A percentile compares a stretch with the other conserved stretches of the same genome.
phyloP scores from a whole-genome alignment of 2,329 filamentous ascomycete genomes.

The Macroventuria anomochaeta region DNA sequence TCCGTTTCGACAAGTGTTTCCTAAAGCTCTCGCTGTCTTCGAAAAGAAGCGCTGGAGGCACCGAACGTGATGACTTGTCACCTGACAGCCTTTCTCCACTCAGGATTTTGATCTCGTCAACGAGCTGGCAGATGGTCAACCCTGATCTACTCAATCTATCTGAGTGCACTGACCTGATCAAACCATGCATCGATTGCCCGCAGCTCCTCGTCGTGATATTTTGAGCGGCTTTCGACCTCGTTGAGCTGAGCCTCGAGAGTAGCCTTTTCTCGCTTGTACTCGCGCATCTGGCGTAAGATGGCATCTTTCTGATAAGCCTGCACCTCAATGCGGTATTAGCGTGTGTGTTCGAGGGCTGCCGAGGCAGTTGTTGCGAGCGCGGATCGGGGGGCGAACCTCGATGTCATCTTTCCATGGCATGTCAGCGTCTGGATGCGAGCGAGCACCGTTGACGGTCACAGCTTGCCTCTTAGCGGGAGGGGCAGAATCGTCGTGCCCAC shows the following conservation, averaged over 20 bases:
- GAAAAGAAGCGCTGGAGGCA: slow-evolving; percentile 63
- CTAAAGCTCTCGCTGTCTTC: slow-evolving; percentile 70
- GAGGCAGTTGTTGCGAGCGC: slow-evolving; percentile 25
- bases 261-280: slow-evolving; percentile 90
- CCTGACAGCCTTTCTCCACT: slow-evolving; percentile 45
- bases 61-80: slow-evolving; percentile 40
- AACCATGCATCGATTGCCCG: slow-evolving; percentile 93
- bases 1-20: slow-evolving; percentile 77
- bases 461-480: slow-evolving; percentile 93
- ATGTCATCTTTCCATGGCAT: slow-evolving; percentile 75
- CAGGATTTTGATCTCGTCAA: slow-evolving; percentile 57
- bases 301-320: slow-evolving; percentile 95
- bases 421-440: slow-evolving; percentile 69
- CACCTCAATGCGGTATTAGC: slow-evolving; percentile 40
- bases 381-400: slow-evolving; percentile 67
- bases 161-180: slow-evolving; percentile 72
- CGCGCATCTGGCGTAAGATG: slow-evolving; percentile 95
- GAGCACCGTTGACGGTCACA: slow-evolving; percentile 72
- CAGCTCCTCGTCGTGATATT: slow-evolving; percentile 90
- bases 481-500: slow-evolving; percentile 80
- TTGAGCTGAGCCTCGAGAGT: slow-evolving; percentile 81
- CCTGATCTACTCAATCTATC: slow-evolving; percentile 6
- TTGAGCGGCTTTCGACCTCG: slow-evolving; percentile 77
- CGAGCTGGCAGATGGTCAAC: slow-evolving; percentile 48
- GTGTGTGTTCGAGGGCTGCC: slow-evolving; percentile 34